Percentiles rank a stretch among this genome's conserved stretches.
Conservation (phyloP, 345 rosid genomes). For the Microcos paniculata region DNA sequence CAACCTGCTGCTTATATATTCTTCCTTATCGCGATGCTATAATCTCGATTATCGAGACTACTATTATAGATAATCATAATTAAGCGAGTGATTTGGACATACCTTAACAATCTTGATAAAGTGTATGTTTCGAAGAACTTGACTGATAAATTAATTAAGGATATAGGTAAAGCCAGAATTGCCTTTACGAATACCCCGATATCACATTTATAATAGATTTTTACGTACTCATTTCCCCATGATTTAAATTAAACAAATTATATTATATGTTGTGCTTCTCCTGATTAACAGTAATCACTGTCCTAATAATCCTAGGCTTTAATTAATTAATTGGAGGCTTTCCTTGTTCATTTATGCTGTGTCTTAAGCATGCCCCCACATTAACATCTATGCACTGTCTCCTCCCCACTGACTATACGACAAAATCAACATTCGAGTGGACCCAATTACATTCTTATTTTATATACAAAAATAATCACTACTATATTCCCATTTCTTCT, state of each 20-base stretch:
- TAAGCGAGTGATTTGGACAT: conserved; percentile 15
- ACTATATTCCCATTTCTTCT: conserved; percentile 6
- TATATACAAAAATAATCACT: no score
- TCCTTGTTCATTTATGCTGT: conserved; percentile 23
- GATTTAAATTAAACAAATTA: not conserved
- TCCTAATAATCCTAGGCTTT: conserved; percentile 26
- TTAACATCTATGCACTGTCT: conserved; percentile 36
- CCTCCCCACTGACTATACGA: conserved; percentile 31
- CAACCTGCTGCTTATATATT: conserved; percentile 19
- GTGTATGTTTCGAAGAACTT: not conserved
- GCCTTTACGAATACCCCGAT: conserved; percentile 15
- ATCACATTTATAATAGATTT: conserved; percentile 1
- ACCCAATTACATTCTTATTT: conserved; percentile 9
- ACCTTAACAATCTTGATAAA: conserved; percentile 24
- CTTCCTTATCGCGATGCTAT: conserved; percentile 22
- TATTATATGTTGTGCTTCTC: conserved; percentile 15
- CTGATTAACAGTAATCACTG: conserved; percentile 28
- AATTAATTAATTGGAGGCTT: conserved; percentile 9
- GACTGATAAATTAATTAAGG: not conserved
- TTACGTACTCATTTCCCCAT: conserved; percentile 10
- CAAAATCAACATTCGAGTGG: conserved; percentile 45
- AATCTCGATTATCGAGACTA: conserved; percentile 13
- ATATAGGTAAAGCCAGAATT: not conserved
- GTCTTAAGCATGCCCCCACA: conserved; percentile 36
- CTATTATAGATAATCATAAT: not conserved